These are phyloP conservation scores for Aegle marmelos DNA, from an alignment of 345 rosid species.

Conservation along the genomic window DNA sequence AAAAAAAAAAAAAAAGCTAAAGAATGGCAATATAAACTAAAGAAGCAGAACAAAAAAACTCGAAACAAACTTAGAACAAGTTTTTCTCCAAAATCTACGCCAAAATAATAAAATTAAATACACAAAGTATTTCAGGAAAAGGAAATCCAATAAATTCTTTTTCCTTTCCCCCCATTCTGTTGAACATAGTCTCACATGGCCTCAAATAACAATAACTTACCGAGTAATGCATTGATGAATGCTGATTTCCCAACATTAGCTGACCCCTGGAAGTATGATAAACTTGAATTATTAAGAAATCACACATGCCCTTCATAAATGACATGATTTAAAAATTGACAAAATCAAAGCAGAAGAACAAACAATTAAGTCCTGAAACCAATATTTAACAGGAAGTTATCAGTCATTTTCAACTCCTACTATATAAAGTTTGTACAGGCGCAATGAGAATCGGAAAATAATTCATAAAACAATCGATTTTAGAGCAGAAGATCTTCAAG, in stretches of 20 bases:
- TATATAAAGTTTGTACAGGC: neutral
- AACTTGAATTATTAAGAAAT: constrained; percentile 9
- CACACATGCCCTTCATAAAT: neutral
- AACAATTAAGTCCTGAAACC: neutral
- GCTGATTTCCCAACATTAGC: constrained; percentile 99
- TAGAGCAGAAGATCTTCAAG: neutral
- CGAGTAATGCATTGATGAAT: constrained; percentile 81
- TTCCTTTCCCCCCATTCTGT: neutral
- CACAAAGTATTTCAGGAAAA: neutral
- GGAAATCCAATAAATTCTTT: neutral
- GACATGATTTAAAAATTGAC: neutral
- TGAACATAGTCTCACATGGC: neutral
- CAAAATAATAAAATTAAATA: neutral
- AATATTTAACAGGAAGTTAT: neutral
- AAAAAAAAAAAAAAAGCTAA: no score
- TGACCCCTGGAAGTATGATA: constrained; percentile 57
- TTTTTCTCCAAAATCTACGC: neutral
- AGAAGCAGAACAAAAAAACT: neutral
- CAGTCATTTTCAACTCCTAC: neutral
- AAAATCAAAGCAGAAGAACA: neutral
- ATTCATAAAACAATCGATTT: neutral
- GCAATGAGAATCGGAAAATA: neutral
- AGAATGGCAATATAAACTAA: neutral
- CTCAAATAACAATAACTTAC: constrained; percentile 47
- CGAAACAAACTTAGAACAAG: neutral